These are phyloP conservation scores for Fragaria nilgerrensis DNA, from an alignment of 306 rosid genomes.

Conservation along the genomic window DNA sequence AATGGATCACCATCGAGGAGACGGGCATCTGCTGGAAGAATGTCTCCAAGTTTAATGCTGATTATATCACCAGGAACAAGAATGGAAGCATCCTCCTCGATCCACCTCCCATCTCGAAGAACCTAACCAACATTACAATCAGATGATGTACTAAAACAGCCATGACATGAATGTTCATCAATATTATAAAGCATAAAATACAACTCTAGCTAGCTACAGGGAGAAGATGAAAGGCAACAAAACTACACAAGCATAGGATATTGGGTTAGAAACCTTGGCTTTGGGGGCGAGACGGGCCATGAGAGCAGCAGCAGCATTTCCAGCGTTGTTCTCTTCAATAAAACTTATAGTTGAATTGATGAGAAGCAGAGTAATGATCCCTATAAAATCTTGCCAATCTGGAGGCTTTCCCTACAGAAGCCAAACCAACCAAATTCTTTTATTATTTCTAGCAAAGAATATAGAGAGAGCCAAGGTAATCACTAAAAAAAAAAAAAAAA, in stretches of 20 bases:
- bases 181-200: background rate
- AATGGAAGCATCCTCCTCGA: constrained; percentile 68
- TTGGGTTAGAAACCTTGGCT: constrained; percentile 54
- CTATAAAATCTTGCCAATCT: constrained; percentile 87
- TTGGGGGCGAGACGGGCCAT: constrained; percentile 85
- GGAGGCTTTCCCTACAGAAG: constrained; percentile 68
- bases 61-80: constrained; percentile 86
- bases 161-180: background rate
- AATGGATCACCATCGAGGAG: constrained; percentile 80
- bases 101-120: constrained; percentile 78
- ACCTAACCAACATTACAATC: constrained; percentile 37
- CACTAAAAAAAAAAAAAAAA: no score
- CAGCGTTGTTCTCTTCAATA: constrained; percentile 90
- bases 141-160: constrained; percentile 3
- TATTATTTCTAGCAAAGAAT: background rate
- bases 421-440: background rate
- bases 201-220: background rate
- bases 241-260: background rate
- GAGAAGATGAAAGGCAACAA: background rate
- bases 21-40: constrained; percentile 86
- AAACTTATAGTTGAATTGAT: constrained; percentile 85
- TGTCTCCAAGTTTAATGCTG: constrained; percentile 79
- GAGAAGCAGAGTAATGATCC: constrained; percentile 57
- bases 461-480: background rate
- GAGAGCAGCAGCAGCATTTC: constrained; percentile 83